Evolutionary conservation across 352 stramenopile genomes (phyloP).

Genomic region (Globisporangium barbulae): DNA sequence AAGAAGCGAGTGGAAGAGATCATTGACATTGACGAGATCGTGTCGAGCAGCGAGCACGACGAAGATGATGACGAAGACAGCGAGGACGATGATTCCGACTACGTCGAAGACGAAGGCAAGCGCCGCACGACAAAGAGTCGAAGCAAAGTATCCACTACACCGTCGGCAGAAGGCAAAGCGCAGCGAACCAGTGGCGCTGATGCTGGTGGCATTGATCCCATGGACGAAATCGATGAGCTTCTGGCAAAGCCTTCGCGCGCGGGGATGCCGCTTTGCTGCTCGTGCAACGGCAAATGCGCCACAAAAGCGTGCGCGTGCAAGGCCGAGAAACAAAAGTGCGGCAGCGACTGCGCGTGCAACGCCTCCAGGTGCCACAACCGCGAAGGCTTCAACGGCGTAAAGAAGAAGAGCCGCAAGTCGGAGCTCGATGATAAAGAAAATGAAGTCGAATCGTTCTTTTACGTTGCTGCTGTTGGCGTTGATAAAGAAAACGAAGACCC

Average conservation of each 20-base stretch:
- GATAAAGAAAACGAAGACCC: slow-evolving; percentile 25
- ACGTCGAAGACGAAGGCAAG: slow-evolving; percentile 49
- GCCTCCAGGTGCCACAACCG: slow-evolving; percentile 57
- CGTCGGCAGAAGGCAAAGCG: neutral
- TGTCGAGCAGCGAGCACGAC: slow-evolving; percentile 42
- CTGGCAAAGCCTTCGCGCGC: slow-evolving; percentile 35
- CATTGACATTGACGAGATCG: slow-evolving; percentile 45
- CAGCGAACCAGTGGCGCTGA: neutral
- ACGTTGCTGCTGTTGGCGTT: neutral
- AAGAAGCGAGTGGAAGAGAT: slow-evolving; percentile 27
- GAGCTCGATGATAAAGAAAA: slow-evolving; percentile 30
- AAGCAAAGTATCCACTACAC: neutral
- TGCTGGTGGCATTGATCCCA: slow-evolving; percentile 14
- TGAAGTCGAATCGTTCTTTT: slow-evolving; percentile 38
- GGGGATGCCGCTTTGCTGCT: slow-evolving; percentile 39
- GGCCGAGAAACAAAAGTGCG: slow-evolving; percentile 37
- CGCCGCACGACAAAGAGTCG: slow-evolving; percentile 1
- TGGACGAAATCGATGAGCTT: slow-evolving; percentile 61
- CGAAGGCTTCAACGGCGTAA: slow-evolving; percentile 13
- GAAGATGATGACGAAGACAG: slow-evolving; percentile 44
- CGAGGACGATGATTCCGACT: slow-evolving; percentile 57
- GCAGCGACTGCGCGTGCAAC: slow-evolving; percentile 52
- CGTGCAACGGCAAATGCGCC: slow-evolving; percentile 70
- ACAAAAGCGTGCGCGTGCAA: slow-evolving; percentile 70
- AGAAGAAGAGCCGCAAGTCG: slow-evolving; percentile 21